phyloP scores from a whole-genome alignment of 2,329 filamentous ascomycete species.

The Colletotrichum spaethianum region DNA sequence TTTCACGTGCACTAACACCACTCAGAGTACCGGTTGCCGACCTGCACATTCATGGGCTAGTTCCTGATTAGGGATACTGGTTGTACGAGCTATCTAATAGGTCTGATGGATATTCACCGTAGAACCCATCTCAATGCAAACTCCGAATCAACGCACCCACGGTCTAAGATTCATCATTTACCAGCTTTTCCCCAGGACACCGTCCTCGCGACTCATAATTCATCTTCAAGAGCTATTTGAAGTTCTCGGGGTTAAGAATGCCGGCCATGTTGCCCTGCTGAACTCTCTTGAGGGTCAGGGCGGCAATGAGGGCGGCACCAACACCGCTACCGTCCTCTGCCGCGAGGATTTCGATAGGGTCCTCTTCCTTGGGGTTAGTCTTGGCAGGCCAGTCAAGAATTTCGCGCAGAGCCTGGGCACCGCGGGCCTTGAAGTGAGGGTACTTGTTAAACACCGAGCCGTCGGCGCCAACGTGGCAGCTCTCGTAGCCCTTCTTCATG shows the following conservation, averaged over 20 bases:
- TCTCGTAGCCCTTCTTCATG: constrained; percentile 92
- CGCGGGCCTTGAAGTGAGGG: constrained; percentile 95
- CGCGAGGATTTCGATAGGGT: constrained; percentile 88
- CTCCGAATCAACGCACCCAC: constrained; percentile 44
- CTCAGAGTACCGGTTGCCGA: constrained; percentile 78
- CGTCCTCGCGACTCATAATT: constrained; percentile 10
- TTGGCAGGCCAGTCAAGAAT: constrained; percentile 94
- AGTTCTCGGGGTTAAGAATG: constrained; percentile 77
- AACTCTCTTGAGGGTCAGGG: constrained; percentile 75
- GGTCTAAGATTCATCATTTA: constrained; percentile 37
- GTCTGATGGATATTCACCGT: constrained; percentile 26
- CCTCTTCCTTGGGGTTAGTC: constrained; percentile 78
- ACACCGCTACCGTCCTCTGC: constrained; percentile 98
- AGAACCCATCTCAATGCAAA: constrained; percentile 25
- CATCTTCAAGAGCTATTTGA: constrained; percentile 52
- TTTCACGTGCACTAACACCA: constrained; percentile 12
- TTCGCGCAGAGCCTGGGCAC: constrained; percentile 90
- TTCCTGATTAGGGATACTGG: constrained; percentile 13
- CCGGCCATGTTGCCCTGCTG: constrained; percentile 74
- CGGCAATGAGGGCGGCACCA: constrained; percentile 94
- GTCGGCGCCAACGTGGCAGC: constrained; percentile 95
- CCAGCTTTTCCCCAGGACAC: constrained; percentile 42
- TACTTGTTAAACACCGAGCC: constrained; percentile 99
- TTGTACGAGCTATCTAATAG: constrained; percentile 33
- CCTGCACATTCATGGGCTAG: constrained; percentile 81